phyloP scores from a whole-genome alignment of 257 asterid species.

The Parsonsia alboflavescens region DNA sequence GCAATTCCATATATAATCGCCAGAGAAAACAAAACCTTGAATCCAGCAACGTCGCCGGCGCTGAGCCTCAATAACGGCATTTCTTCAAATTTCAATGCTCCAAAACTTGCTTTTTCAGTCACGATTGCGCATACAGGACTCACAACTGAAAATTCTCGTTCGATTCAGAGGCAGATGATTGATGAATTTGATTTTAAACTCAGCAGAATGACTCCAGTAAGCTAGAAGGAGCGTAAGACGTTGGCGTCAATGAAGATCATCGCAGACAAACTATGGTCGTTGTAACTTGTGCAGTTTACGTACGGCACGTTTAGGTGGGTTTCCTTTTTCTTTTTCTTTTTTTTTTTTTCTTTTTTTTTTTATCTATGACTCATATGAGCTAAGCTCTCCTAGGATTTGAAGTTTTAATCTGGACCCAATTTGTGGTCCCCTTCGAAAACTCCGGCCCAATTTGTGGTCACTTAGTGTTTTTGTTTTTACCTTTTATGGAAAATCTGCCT shows the following conservation, averaged over 20 bases:
- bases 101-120: not conserved
- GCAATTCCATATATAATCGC: constrained; percentile 48
- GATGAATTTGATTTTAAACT: not conserved
- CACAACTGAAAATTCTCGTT: not conserved
- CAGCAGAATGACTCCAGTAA: not conserved
- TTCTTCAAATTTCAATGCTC: constrained; percentile 1
- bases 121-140: not conserved
- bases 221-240: not conserved
- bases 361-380: not conserved
- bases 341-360: not conserved
- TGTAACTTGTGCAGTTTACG: not conserved
- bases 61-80: constrained; percentile 53
- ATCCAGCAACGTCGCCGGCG: constrained; percentile 66
- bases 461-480: no score
- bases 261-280: not conserved
- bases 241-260: not conserved
- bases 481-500: no score
- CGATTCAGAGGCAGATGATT: not conserved
- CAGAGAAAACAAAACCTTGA: constrained; percentile 52
- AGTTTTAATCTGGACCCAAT: not conserved
- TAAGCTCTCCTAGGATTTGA: not conserved
- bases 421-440: not conserved
- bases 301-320: no score
- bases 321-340: not conserved
- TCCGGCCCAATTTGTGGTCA: no score